Percentiles rank a stretch among this genome's conserved stretches.
Evolutionary conservation across 2,329 filamentous ascomycete genomes (phyloP).

Genomic region (Epicoccum sorghinum): DNA sequence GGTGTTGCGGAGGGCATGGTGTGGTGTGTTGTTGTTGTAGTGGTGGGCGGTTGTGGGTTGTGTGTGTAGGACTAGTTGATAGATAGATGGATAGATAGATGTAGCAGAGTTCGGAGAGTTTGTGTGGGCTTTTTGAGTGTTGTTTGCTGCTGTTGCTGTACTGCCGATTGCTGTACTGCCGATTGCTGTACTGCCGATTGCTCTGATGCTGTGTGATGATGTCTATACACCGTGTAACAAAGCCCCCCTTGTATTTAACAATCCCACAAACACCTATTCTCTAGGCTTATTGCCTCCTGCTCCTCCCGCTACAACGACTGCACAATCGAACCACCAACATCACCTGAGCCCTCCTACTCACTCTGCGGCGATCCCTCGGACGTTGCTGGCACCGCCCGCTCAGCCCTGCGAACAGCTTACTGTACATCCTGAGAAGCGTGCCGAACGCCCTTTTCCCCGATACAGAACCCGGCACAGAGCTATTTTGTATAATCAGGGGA

Average conservation of each 20-base stretch:
- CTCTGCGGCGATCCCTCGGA: too few relatives aligned
- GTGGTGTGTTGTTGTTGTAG: slow-evolving; percentile 10
- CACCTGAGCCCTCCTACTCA: too few relatives aligned
- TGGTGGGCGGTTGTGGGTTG: neutral
- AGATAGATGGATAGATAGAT: too few relatives aligned
- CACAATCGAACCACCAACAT: slow-evolving; percentile 22
- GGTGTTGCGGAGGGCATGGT: slow-evolving; percentile 41
- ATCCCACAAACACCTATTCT: neutral
- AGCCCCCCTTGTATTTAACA: slow-evolving; percentile 6
- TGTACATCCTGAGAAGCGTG: too few relatives aligned
- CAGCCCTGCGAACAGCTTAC: too few relatives aligned
- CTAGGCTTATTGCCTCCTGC: neutral
- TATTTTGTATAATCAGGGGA: too few relatives aligned
- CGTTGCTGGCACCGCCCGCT: too few relatives aligned
- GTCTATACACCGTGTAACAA: neutral
- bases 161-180: too few relatives aligned
- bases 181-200: neutral
- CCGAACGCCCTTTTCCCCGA: too few relatives aligned
- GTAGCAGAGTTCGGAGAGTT: slow-evolving; percentile 4
- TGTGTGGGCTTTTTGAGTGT: slow-evolving; percentile 8
- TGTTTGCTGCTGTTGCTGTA: too few relatives aligned
- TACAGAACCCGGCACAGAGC: neutral
- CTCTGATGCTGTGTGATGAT: slow-evolving; percentile 1
- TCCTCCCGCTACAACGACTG: slow-evolving; percentile 2
- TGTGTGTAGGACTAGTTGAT: neutral